phyloP scores from a whole-genome alignment of 2,329 filamentous ascomycete genomes.

The Colletotrichum musae region DNA sequence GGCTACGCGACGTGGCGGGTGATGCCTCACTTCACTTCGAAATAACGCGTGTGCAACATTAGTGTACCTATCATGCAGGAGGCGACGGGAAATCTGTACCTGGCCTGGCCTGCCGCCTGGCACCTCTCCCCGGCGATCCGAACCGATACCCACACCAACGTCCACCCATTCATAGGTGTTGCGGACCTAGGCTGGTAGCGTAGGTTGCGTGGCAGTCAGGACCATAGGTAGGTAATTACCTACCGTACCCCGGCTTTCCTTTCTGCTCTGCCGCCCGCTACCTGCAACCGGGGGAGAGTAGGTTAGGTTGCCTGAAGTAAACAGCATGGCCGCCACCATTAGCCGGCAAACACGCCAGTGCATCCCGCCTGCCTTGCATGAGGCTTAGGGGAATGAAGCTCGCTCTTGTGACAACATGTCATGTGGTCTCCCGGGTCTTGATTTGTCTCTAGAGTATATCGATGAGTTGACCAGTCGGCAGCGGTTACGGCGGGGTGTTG shows the following conservation, averaged over 20 bases:
- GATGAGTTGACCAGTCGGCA: conserved; percentile 1
- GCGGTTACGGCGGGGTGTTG: background rate
- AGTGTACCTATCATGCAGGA: background rate
- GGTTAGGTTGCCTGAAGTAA: conserved; percentile 26
- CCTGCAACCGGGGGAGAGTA: conserved; percentile 14
- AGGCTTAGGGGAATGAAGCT: background rate
- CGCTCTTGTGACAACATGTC: conserved; percentile 14
- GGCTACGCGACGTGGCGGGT: conserved; percentile 5
- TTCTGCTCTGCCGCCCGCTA: conserved; percentile 34
- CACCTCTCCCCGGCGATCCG: conserved; percentile 21
- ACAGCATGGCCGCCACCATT: conserved; percentile 9
- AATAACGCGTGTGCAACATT: conserved; percentile 10
- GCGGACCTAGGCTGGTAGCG: too few relatives aligned
- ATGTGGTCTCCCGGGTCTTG: conserved; percentile 13
- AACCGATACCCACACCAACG: conserved; percentile 13
- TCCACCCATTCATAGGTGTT: too few relatives aligned
- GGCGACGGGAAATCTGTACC: conserved; percentile 3
- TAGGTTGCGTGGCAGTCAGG: too few relatives aligned
- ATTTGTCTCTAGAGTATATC: background rate
- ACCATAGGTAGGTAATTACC: too few relatives aligned
- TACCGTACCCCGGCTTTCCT: conserved; percentile 26
- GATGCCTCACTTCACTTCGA: conserved; percentile 1
- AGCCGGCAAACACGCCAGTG: conserved; percentile 28
- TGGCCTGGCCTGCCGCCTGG: conserved; percentile 16
- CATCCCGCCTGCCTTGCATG: background rate